A percentile compares a stretch with the other conserved stretches of the same genome.
Evolutionary conservation across 2,329 filamentous ascomycete genomes (phyloP).

Genomic region (Stagonosporopsis vannaccii): DNA sequence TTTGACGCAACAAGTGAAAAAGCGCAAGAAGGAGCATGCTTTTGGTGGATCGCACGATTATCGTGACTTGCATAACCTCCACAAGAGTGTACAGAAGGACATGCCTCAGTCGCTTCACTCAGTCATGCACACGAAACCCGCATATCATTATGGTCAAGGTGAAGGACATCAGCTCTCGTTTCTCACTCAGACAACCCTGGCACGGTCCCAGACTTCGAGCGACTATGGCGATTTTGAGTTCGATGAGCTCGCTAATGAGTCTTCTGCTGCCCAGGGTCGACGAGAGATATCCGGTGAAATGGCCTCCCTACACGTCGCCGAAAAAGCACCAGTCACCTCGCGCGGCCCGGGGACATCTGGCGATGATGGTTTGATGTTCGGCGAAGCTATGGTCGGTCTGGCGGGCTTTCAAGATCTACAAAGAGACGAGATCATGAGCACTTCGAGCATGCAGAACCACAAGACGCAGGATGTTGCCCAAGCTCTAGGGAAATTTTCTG

Average conservation of each 20-base stretch:
- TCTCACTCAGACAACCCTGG: constrained; percentile 4
- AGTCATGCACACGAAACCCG: constrained; percentile 38
- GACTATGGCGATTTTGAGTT: constrained; percentile 40
- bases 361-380: constrained; percentile 42
- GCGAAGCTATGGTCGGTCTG: constrained; percentile 43
- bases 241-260: constrained; percentile 19
- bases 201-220: constrained; percentile 24
- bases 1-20: constrained; percentile 43
- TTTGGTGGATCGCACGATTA: constrained; percentile 28
- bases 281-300: not conserved
- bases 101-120: constrained; percentile 29
- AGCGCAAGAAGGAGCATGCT: constrained; percentile 26
- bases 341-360: constrained; percentile 32
- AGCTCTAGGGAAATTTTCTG: constrained; percentile 11
- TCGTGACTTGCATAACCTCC: constrained; percentile 35
- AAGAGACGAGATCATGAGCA: not conserved
- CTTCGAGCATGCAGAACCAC: not conserved
- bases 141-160: constrained; percentile 35
- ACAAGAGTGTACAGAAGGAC: constrained; percentile 33
- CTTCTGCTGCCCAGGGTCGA: not conserved
- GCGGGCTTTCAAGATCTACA: constrained; percentile 38
- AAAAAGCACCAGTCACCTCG: not conserved
- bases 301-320: not conserved
- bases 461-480: not conserved
- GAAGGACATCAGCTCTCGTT: constrained; percentile 35